These are phyloP conservation scores for Massariosphaeria phaeospora DNA, from an alignment of 495 filamentous ascomycete genomes.

Conservation along the genomic window DNA sequence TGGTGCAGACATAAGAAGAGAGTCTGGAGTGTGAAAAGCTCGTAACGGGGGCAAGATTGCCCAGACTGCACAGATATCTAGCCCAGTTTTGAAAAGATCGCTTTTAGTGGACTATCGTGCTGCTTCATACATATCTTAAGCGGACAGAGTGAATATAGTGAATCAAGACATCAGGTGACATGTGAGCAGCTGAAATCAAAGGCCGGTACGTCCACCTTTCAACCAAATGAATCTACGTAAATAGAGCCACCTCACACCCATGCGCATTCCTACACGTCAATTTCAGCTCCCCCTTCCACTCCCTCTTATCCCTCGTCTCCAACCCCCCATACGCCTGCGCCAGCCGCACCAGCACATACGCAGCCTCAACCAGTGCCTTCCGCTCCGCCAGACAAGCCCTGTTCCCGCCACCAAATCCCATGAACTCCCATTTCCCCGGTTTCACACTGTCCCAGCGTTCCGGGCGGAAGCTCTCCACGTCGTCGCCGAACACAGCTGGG, in stretches of 20 bases:
- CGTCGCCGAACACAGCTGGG: neutral
- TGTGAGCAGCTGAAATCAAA: too few species aligned
- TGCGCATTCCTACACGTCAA: conserved; percentile 31
- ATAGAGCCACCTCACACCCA: conserved; percentile 15
- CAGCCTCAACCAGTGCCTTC: conserved; percentile 20
- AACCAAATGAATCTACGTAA: too few species aligned
- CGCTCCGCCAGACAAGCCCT: conserved; percentile 25
- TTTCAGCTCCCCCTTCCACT: conserved; percentile 27
- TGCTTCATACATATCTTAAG: too few species aligned
- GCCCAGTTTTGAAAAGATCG: too few species aligned
- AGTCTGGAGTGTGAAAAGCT: too few species aligned
- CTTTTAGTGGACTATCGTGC: too few species aligned
- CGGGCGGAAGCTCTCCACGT: neutral
- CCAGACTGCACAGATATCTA: too few species aligned
- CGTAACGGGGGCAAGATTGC: too few species aligned
- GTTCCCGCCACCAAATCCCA: conserved; percentile 1
- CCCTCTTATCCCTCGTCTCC: conserved; percentile 13
- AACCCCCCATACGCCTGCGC: conserved; percentile 6
- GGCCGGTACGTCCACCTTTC: too few species aligned
- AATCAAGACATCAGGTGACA: too few species aligned
- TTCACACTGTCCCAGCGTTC: neutral
- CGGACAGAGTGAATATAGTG: too few species aligned
- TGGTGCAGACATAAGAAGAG: too few species aligned
- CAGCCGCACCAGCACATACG: conserved; percentile 23
- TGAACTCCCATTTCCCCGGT: neutral